Percentiles rank a stretch among this genome's conserved stretches.
These are phyloP conservation scores for Litchi chinensis DNA, from an alignment of 345 rosid genomes.

Conservation along the genomic window DNA sequence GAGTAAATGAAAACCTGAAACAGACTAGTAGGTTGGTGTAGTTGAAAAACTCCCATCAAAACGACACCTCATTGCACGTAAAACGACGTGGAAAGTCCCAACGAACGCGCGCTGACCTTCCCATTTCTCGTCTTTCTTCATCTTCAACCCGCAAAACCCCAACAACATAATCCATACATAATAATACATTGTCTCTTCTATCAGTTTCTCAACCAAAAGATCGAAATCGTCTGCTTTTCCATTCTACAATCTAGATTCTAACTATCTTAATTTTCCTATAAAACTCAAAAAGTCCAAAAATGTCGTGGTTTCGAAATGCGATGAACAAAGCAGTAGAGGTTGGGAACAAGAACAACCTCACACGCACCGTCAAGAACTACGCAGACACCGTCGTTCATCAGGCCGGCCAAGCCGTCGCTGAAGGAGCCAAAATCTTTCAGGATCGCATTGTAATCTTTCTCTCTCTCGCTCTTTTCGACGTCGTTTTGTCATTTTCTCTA, in stretches of 20 bases:
- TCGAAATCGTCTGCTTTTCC: neutral
- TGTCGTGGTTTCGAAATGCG: slow-evolving; percentile 86
- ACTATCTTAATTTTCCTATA: neutral
- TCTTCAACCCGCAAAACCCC: slow-evolving; percentile 17
- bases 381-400: slow-evolving; percentile 97
- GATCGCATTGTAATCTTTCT: slow-evolving; percentile 77
- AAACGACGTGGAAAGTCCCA: slow-evolving; percentile 19
- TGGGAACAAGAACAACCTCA: slow-evolving; percentile 90
- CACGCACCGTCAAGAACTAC: slow-evolving; percentile 82
- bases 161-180: slow-evolving; percentile 7
- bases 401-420: slow-evolving; percentile 96
- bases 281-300: neutral
- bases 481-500: neutral
- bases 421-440: slow-evolving; percentile 93
- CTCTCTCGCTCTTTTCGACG: neutral
- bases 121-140: slow-evolving; percentile 10
- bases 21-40: slow-evolving; percentile 11
- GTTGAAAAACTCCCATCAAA: slow-evolving; percentile 11
- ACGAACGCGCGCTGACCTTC: neutral
- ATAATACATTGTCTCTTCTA: neutral
- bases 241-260: too few species aligned
- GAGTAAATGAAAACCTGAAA: neutral
- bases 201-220: neutral
- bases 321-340: slow-evolving; percentile 95
- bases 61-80: slow-evolving; percentile 9